These are phyloP conservation scores for Irineochytrium annulatum DNA, from an alignment of 192 early-diverging fungal genomes.

Conservation along the genomic window DNA sequence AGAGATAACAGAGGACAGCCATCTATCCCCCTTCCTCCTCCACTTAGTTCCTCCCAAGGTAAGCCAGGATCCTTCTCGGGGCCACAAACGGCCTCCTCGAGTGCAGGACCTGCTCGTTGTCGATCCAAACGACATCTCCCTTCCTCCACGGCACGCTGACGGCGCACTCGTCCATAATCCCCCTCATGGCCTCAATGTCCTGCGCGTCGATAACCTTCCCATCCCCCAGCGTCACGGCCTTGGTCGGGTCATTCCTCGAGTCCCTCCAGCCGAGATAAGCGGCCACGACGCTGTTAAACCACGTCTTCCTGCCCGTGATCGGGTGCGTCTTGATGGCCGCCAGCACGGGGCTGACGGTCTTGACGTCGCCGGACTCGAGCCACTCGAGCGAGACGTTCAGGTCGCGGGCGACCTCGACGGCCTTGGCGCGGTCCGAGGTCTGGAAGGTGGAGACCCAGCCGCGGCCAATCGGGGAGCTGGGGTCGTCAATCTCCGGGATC, in stretches of 20 bases:
- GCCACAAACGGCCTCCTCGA: slow-evolving; percentile 20
- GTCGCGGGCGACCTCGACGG: slow-evolving; percentile 6
- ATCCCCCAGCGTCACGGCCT: slow-evolving; percentile 31
- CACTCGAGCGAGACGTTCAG: slow-evolving; percentile 29
- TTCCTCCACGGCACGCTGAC: slow-evolving; percentile 24
- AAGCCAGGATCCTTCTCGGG: slow-evolving; percentile 18
- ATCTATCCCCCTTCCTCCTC: too few species aligned
- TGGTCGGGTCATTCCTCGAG: slow-evolving; percentile 25
- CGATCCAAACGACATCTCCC: slow-evolving; percentile 32
- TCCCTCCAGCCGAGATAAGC: slow-evolving; percentile 30
- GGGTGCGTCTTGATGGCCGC: slow-evolving; percentile 25
- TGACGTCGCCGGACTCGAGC: slow-evolving; percentile 29
- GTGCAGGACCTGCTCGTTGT: slow-evolving; percentile 37
- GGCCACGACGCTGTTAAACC: slow-evolving; percentile 38
- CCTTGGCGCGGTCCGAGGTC: slow-evolving; percentile 14
- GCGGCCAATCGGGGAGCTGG: slow-evolving; percentile 26
- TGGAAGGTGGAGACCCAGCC: slow-evolving; percentile 37
- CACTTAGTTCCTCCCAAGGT: slow-evolving; percentile 9
- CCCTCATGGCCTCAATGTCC: slow-evolving; percentile 15
- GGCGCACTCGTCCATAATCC: slow-evolving; percentile 23
- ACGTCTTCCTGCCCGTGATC: slow-evolving; percentile 18
- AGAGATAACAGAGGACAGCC: too few species aligned
- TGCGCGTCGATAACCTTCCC: slow-evolving; percentile 23
- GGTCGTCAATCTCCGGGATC: slow-evolving; percentile 29
- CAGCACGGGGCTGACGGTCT: slow-evolving; percentile 32